Evolutionary conservation across 169 alveolate genomes (phyloP).

Genomic region (Babesia caballi): DNA sequence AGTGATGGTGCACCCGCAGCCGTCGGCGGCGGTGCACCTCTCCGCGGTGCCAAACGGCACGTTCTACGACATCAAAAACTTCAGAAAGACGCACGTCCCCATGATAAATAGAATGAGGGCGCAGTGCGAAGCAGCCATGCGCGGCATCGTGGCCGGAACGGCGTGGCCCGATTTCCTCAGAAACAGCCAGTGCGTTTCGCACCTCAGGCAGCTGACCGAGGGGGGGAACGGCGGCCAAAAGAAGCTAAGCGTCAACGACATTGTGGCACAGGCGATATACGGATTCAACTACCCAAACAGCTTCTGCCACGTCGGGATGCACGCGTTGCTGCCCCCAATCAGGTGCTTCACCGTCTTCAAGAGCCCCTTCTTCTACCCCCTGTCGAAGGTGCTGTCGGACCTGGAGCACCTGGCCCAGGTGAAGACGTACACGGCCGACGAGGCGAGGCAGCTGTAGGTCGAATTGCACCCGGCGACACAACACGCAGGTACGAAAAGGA

Average conservation of each 20-base stretch:
- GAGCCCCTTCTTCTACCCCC: slow-evolving; percentile 65
- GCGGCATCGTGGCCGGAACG: slow-evolving; percentile 9
- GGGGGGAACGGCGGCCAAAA: not conserved
- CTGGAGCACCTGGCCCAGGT: slow-evolving; percentile 46
- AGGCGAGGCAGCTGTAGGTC: slow-evolving; percentile 32
- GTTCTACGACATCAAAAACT: slow-evolving; percentile 64
- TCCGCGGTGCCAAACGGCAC: slow-evolving; percentile 68
- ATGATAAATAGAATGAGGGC: slow-evolving; percentile 34
- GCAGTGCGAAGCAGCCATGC: slow-evolving; percentile 17
- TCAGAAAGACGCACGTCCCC: slow-evolving; percentile 51
- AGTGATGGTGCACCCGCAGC: slow-evolving; percentile 36
- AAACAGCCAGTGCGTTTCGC: not conserved
- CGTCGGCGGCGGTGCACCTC: slow-evolving; percentile 47
- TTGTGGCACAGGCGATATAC: slow-evolving; percentile 11
- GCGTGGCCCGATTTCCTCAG: not conserved
- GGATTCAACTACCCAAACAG: slow-evolving; percentile 66
- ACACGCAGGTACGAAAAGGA: slow-evolving; percentile 36
- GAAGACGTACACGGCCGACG: slow-evolving; percentile 43
- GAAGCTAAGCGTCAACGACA: not conserved
- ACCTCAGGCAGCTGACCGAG: not conserved
- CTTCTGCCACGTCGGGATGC: slow-evolving; percentile 64
- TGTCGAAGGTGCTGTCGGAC: slow-evolving; percentile 56
- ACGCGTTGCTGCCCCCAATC: slow-evolving; percentile 63
- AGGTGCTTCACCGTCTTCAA: slow-evolving; percentile 45
- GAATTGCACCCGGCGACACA: not conserved